Base-by-base conservation (phyloP, 768 basidiomycete species). In the Lactarius sanguifluus region DNA sequence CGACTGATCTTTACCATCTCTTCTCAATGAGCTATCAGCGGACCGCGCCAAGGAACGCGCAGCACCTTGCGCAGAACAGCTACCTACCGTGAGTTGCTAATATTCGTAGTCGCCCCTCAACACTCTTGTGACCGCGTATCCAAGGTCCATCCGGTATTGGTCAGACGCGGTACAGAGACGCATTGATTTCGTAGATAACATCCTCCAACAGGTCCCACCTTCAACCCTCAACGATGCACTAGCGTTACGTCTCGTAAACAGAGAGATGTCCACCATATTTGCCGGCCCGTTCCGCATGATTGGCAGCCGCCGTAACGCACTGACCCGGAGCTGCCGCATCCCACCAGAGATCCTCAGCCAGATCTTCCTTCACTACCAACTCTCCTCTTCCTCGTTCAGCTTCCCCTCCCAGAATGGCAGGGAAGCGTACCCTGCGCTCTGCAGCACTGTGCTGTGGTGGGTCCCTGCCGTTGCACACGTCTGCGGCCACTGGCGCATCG, bases 101-200 rank as follows among this genome's bases (percentile, higher is more conserved):
- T 34, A 43, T 28, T 23, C n/a, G 23, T 50, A 4, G 2, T 25
- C 36, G 4, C 10, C 36, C 36, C 36, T 50, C 8, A 23, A 25
- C 18, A 5, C 56, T 6, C 15, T 3, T 40, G 15, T 25, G 13
- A 36, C 7, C 20, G 12, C n/a, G 23, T 7, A 13, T 36, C 16
- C 23, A 43, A 66, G 65, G 36, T 61, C 65, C n/a, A n/a, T 61
- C 65, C 65, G 43, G 45, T 67, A 63, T 60, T 67, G 66, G 66
- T 67, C 57, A 30, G 61, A 67, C 20, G 66, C 61, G 34, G 52
- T 54, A 45, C 66, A 67, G 52, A 55, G 50, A 7, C 66, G 62
- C 32, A 54, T 63, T 20, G 52, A 32, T n/a, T 41, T 59, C 52
- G 62, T 67, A 40, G 66, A 67, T 57, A 50, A 55, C 50, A 18